phyloP scores from a whole-genome alignment of 768 basidiomycete genomes.

The Trametes gibbosa region DNA sequence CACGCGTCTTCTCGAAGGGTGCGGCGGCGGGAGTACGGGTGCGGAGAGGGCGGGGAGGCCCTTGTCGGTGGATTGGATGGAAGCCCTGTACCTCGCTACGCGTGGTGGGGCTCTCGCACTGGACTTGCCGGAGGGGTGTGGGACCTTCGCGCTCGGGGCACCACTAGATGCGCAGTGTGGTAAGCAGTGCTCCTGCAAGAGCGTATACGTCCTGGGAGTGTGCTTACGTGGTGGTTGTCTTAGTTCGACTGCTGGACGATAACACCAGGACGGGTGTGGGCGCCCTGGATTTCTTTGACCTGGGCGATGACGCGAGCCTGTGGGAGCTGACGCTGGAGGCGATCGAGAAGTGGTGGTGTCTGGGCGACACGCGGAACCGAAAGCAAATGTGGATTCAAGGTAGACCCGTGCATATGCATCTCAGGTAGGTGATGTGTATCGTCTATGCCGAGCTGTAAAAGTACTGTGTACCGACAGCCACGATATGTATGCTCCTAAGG shows the following conservation, averaged over 20 bases:
- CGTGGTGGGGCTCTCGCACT: slow-evolving; percentile 74
- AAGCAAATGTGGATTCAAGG: slow-evolving; percentile 77
- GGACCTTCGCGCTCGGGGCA: slow-evolving; percentile 56
- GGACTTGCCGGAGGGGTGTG: slow-evolving; percentile 45
- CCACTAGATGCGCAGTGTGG: slow-evolving; percentile 77
- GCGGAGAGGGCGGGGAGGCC: slow-evolving; percentile 14
- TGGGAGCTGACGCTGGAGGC: slow-evolving; percentile 42
- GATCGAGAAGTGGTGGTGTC: slow-evolving; percentile 90
- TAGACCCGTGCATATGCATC: neutral
- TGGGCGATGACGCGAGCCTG: slow-evolving; percentile 21
- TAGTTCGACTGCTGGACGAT: slow-evolving; percentile 23
- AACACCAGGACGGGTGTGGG: slow-evolving; percentile 46
- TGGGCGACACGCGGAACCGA: slow-evolving; percentile 71
- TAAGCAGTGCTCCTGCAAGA: slow-evolving; percentile 35
- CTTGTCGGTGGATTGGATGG: slow-evolving; percentile 75
- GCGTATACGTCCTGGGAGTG: neutral
- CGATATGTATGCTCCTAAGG: no score
- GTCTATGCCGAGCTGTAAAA: no score
- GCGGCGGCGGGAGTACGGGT: slow-evolving; percentile 1
- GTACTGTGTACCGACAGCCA: no score
- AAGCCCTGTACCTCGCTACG: slow-evolving; percentile 78
- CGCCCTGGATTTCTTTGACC: slow-evolving; percentile 65
- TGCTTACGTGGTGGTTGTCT: neutral
- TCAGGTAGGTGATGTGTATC: no score
- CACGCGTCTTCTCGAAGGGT: slow-evolving; percentile 29